Percentiles rank a stretch among this genome's conserved stretches.
phyloP scores from a whole-genome alignment of 1,284 basidiomycete species.

The Trametes sp. region DNA sequence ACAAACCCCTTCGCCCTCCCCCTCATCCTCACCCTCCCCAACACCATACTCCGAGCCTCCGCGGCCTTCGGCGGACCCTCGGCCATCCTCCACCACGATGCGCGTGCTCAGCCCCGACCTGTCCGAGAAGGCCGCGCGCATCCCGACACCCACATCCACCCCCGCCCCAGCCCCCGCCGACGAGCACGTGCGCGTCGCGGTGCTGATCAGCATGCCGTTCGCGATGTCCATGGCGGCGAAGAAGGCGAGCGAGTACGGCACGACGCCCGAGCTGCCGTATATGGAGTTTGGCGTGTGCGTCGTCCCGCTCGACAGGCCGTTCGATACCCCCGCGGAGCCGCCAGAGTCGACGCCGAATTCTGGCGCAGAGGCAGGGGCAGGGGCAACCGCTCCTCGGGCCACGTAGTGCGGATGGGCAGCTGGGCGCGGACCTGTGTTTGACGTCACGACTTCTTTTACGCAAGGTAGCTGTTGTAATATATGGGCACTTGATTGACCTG shows the following conservation, averaged over 20 bases:
- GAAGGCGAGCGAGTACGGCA: slow-evolving; percentile 16
- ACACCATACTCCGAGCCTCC: background rate
- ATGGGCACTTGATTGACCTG: background rate
- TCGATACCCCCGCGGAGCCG: slow-evolving; percentile 1
- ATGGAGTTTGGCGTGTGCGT: slow-evolving; percentile 34
- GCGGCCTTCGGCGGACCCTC: slow-evolving; percentile 7
- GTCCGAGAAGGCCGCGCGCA: slow-evolving; percentile 11
- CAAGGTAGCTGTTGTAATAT: slow-evolving; percentile 7
- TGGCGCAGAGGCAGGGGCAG: background rate
- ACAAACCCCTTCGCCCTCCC: slow-evolving; percentile 4
- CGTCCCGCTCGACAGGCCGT: slow-evolving; percentile 21
- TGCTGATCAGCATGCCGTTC: slow-evolving; percentile 36
- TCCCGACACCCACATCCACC: slow-evolving; percentile 21
- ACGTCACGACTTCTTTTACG: background rate
- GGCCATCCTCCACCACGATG: slow-evolving; percentile 18
- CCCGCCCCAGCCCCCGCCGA: slow-evolving; percentile 14
- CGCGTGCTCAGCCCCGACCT: slow-evolving; percentile 15
- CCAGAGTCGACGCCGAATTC: background rate
- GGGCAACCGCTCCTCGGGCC: background rate
- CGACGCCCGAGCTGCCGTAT: slow-evolving; percentile 27
- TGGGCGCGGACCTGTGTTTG: slow-evolving; percentile 1
- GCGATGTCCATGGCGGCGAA: slow-evolving; percentile 19
- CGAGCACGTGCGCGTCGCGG: slow-evolving; percentile 26
- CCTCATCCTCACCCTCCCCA: background rate
- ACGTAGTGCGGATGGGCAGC: background rate